Base-by-base conservation (phyloP, 1,284 basidiomycete genomes). In the Cryptococcus deneoformans region DNA sequence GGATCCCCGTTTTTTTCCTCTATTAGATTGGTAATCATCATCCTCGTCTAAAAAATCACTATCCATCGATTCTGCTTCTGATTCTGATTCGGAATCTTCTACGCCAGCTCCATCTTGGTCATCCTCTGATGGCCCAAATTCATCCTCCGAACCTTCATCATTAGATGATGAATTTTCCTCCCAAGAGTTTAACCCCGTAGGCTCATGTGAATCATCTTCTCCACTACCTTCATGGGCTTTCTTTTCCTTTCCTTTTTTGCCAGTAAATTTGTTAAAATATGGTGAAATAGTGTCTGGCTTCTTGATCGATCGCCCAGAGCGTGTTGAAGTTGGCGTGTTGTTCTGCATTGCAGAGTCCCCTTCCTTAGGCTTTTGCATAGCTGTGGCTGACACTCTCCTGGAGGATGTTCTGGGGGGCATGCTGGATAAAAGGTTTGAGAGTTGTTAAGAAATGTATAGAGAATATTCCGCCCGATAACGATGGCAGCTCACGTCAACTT, bases 121-220 rank as follows among this genome's bases (percentile, higher is more conserved):
- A 29, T 59, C 61, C 14, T 57, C 61, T 2, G 68, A 63, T 3
- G 66, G 64, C 35, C 59, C 63, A 39, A 69, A 68, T 9, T 61
- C 67, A 58, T 71, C 69, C 38, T 65, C 64, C 2, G 67, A 65
- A n/a, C 56, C 62, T 14, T 49, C 61, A 24, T 64, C 59, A 34
- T 68, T 63, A 6, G 59, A 58, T 20, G 56, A 58, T 20, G 20
- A 20, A 3, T 36, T 39, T 16, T 50, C 49, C n/a, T 47, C 46
- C 14, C 63, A 64, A n/a, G 62, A 60, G 2, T 72, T 75, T 60
- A 75, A 43, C 7, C 73, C 73, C 12, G 70, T 75, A 1, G 69
- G 65, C 34, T 47, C 49, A 48, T 38, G 39, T 34, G 65, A 64
- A 49, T 59, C 35, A 20, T 29, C 53, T 6, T 58, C 56, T 11